Conservation (phyloP, 2,329 filamentous ascomycete genomes). For the Xylaria sp. region DNA sequence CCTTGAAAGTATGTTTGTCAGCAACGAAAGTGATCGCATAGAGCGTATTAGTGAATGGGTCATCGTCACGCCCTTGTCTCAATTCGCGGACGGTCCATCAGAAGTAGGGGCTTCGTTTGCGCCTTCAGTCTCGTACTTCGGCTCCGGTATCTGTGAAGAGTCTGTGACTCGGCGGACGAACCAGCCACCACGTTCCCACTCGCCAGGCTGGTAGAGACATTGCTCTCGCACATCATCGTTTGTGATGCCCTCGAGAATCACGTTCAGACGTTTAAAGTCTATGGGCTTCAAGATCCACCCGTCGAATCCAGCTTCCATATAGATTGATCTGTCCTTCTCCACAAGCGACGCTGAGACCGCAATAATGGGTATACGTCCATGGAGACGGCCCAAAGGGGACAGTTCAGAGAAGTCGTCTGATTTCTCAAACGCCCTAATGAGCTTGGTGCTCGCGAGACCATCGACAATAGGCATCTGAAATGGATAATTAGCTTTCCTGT, state of each 20-base stretch:
- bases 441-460: slow-evolving; percentile 81
- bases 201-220: slow-evolving; percentile 75
- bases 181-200: slow-evolving; percentile 91
- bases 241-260: slow-evolving; percentile 75
- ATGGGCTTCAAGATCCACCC: slow-evolving; percentile 93
- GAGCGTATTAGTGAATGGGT: not conserved
- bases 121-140: not conserved
- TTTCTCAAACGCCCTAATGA: slow-evolving; percentile 81
- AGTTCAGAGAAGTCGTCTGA: slow-evolving; percentile 58
- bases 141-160: not conserved
- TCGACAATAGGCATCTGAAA: slow-evolving; percentile 90
- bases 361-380: slow-evolving; percentile 81
- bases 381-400: slow-evolving; percentile 67
- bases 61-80: not conserved
- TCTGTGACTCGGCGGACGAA: slow-evolving; percentile 57
- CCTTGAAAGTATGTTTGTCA: not conserved
- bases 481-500: slow-evolving; percentile 17
- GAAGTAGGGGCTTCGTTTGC: not conserved
- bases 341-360: slow-evolving; percentile 86
- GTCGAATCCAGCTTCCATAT: slow-evolving; percentile 84
- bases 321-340: slow-evolving; percentile 74
- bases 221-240: slow-evolving; percentile 66
- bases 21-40: not conserved
- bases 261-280: slow-evolving; percentile 78
- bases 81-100: not conserved